Evolutionary conservation across 1,139 yeast species (phyloP).

Genomic region (Geotrichum candidum): DNA sequence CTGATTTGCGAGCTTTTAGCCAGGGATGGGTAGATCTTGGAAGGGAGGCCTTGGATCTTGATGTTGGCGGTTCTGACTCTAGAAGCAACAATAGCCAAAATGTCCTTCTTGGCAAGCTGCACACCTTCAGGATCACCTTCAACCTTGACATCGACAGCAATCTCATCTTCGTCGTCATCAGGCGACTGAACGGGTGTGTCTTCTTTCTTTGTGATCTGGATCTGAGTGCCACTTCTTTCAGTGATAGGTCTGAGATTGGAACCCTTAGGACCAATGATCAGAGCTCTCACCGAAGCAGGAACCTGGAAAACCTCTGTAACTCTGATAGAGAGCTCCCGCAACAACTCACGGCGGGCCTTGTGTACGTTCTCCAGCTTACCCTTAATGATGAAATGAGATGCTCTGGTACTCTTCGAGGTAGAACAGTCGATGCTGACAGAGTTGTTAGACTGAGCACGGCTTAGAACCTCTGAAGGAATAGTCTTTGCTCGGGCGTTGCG

Average conservation of each 20-base stretch:
- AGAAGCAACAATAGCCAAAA: conserved; percentile 67
- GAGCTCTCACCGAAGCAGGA: conserved; percentile 74
- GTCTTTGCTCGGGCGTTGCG: conserved; percentile 15
- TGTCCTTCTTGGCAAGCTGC: conserved; percentile 62
- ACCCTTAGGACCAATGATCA: conserved; percentile 88
- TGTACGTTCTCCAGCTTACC: conserved; percentile 69
- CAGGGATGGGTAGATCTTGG: conserved; percentile 33
- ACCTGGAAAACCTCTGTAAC: conserved; percentile 55
- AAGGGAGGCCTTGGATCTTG: conserved; percentile 36
- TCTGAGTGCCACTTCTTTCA: conserved; percentile 61
- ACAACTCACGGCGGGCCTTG: conserved; percentile 68
- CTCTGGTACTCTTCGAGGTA: conserved; percentile 66
- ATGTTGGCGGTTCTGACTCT: conserved; percentile 41
- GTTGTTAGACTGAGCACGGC: conserved; percentile 12
- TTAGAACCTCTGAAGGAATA: conserved; percentile 17
- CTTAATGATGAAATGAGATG: conserved; percentile 77
- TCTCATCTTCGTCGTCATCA: conserved; percentile 46
- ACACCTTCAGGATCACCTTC: conserved; percentile 87
- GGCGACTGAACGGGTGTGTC: conserved; percentile 25
- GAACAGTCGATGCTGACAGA: conserved; percentile 66
- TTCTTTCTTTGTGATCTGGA: conserved; percentile 59
- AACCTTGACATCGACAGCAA: conserved; percentile 53
- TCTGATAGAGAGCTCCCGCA: conserved; percentile 64
- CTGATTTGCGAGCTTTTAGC: conserved; percentile 16
- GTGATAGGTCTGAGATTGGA: conserved; percentile 73